phyloP scores from a whole-genome alignment of 176 grass and related monocot species.

The Chloris gayana region DNA sequence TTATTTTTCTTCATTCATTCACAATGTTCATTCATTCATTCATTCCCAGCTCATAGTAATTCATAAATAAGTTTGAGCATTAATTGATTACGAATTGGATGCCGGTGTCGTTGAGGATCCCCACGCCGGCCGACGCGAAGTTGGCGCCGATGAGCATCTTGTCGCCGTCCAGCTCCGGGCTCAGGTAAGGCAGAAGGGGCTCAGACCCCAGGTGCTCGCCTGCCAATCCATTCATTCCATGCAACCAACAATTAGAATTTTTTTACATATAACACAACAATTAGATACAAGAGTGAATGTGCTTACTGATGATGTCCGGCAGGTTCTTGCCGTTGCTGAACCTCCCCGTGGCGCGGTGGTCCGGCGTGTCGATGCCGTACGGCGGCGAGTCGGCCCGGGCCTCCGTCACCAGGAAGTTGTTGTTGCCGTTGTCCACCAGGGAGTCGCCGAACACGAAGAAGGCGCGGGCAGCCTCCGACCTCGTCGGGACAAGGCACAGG shows the following conservation, averaged over 20 bases:
- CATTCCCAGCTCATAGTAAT: no score
- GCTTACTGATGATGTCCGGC: conserved; percentile 89
- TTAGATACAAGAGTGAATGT: no score
- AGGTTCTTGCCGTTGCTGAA: conserved; percentile 93
- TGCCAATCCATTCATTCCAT: no score
- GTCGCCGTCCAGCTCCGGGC: conserved; percentile 67
- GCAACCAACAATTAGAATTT: no score
- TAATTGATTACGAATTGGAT: conserved; percentile 75
- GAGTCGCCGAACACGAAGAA: conserved; percentile 99
- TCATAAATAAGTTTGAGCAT: no score
- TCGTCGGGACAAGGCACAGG: background rate
- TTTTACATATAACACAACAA: background rate
- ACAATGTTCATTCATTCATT: no score
- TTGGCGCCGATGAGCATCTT: conserved; percentile 90
- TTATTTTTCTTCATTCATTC: no score
- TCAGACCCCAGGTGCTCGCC: conserved; percentile 79
- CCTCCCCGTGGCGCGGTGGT: conserved; percentile 61
- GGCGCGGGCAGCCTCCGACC: conserved; percentile 54
- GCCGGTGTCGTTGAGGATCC: conserved; percentile 93
- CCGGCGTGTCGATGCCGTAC: conserved; percentile 78
- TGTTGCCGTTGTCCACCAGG: conserved; percentile 94
- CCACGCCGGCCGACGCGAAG: conserved; percentile 94
- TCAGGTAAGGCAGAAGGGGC: conserved; percentile 72
- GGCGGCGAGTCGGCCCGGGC: conserved; percentile 82
- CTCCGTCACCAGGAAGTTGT: conserved; percentile 70